Base-by-base conservation (phyloP, 2,329 filamentous ascomycete species). In the Xylaria sp. region DNA sequence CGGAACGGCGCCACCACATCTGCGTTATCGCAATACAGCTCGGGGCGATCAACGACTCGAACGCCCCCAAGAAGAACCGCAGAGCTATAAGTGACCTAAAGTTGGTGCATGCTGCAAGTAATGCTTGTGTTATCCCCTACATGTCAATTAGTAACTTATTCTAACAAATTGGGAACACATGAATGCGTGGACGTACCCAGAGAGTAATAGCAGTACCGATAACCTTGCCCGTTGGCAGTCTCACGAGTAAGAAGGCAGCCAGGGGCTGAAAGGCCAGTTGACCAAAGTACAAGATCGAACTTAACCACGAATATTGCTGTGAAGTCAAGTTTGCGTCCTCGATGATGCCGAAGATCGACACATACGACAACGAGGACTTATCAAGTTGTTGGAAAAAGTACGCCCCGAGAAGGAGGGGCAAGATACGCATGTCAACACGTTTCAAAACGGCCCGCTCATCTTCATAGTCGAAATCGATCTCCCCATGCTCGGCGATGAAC, bases 371-470 rank as follows among this genome's bases (percentile, higher is more conserved):
- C 1, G 78, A 76, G 37, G 76, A 78, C 70, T 85, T 85, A 72
- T 85, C 82, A 9, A 85, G 79, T 64, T 85, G 82, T 67, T 87
- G 84, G 66, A 86, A 82, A 73, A 86, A 86, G 73, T 87, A 87
- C 5, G 83, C 82, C 1, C 80, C 78, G 1, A 86, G 77, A 6
- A 86, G 72, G 4, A 86, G 74, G 5, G 82, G 80, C 1, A 86
- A 75, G 7, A 87, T 76, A 0, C 80, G 80, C 9, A 73, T 66
- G 66, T 87, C 83, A 49, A 86, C 84, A n/a, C 75, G 75, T 21
- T 73, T 74, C n/a, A 81, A 65, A 3, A 81, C 78, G 1, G 67
- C 72, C n/a, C 76, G 78, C 65, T 84, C 82, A 68, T 85, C 82
- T 40, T 83, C 80, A 58, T 79, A 80, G 0, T 77, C 79, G 66